Evolutionary conservation across 495 filamentous ascomycete species (phyloP).

Genomic region (Diplogelasinospora grovesii): DNA sequence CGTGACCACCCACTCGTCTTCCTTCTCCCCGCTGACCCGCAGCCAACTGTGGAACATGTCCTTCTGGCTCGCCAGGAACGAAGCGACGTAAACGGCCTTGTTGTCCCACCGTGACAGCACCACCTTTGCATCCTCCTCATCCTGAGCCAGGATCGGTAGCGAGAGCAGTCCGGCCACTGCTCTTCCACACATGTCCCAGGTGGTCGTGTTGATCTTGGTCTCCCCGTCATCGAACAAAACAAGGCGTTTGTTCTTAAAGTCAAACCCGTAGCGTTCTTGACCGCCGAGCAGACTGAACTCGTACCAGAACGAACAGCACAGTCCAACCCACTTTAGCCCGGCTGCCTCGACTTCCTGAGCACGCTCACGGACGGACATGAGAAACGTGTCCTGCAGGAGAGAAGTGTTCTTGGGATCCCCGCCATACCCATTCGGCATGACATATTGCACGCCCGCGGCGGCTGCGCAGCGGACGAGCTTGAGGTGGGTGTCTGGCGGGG

Average conservation of each 20-base stretch:
- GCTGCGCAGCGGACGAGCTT: conserved; percentile 52
- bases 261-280: conserved; percentile 25
- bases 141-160: conserved; percentile 35
- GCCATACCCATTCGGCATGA: conserved; percentile 57
- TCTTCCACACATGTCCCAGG: conserved; percentile 37
- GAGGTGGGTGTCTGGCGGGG: conserved; percentile 26
- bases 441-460: conserved; percentile 51
- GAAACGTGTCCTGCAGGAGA: conserved; percentile 25
- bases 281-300: conserved; percentile 34
- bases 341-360: conserved; percentile 30
- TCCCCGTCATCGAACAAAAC: conserved; percentile 31
- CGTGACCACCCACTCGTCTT: conserved; percentile 51
- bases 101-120: conserved; percentile 33
- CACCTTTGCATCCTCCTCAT: conserved; percentile 27
- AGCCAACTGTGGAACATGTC: conserved; percentile 42
- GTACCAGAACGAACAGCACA: conserved; percentile 44
- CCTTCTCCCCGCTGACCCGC: conserved; percentile 47
- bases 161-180: conserved; percentile 34
- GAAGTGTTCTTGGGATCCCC: conserved; percentile 1
- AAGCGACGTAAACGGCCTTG: conserved; percentile 30
- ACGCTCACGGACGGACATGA: neutral
- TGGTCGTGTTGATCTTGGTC: conserved; percentile 27
- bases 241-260: conserved; percentile 22
- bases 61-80: conserved; percentile 39
- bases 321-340: conserved; percentile 25